Base-by-base conservation (phyloP, 768 basidiomycete genomes). In the Lactarius indigo region DNA sequence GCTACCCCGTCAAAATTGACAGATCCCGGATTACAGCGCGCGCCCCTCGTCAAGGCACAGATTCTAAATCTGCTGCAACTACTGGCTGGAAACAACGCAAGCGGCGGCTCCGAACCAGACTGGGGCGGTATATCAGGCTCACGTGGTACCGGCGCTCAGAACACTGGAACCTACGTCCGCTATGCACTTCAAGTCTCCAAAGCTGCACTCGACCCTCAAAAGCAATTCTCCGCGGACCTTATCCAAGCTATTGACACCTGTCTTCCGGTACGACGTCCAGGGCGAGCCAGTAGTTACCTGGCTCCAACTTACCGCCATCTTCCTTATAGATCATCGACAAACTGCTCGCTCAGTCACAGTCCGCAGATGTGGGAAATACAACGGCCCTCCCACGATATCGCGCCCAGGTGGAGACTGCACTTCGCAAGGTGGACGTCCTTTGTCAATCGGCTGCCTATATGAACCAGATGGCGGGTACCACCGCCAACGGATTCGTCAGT, bases 401-500 rank as follows among this genome's bases (percentile, higher is more conserved):
- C 35, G 12, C 57, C 13, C 57, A 58, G 18, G 37, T 58, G n/a
- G 35, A 58, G 8, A 39, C 30, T 2, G 57, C 23, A 7, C 57
- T 58, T 23, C 31, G 37, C 0, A 37, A 58, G 37, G 57, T 23
- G 33, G 57, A 37, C 57, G n/a, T 39, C 35, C 57, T 58, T 23
- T 58, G 31, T 26, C 57, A 37, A 33, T 58, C 35, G 4, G 30
- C 57, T 1, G 57, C 57, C 20, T 58, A 58, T 39, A 58, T 35
- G 57, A 58, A 26, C 23, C 57, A 33, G 57, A 58, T 58, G 57
- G 57, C 57, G 35, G 57, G 57, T 39, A 37, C 57, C 23, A 58
- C 57, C 2, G 57, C 35, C 35, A 58, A 58, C n/a, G 57, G 57
- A 39, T 15, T 58, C n/a, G n/a, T 58, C 57, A n/a, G 28, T 41